Percentiles rank a stretch among this genome's conserved stretches.
Conservation (phyloP, 2,329 filamentous ascomycete species). For the Nigrospora osmanthi region DNA sequence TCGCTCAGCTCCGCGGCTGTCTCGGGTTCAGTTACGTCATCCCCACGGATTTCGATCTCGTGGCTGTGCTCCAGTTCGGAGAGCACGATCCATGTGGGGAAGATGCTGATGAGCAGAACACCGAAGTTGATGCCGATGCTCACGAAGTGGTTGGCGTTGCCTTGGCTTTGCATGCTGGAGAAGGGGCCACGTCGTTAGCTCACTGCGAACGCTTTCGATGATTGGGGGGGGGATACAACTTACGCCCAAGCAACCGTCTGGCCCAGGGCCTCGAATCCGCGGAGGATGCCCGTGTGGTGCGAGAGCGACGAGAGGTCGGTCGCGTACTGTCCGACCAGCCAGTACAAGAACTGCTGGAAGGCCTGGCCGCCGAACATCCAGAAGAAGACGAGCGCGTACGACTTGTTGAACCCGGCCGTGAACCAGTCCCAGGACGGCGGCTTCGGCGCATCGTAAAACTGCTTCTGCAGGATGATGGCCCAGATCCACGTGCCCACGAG, state of each 20-base stretch:
- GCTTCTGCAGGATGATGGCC: conserved; percentile 20
- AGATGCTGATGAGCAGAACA: conserved; percentile 16
- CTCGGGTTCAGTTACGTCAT: no score
- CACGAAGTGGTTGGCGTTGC: conserved; percentile 21
- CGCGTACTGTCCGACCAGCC: conserved; percentile 22
- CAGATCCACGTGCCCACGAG: conserved; percentile 23
- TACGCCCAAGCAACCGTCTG: conserved; percentile 23
- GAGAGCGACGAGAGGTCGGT: conserved; percentile 20
- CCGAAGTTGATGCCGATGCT: conserved; percentile 23
- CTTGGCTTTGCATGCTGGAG: conserved; percentile 20
- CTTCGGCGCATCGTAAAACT: conserved; percentile 16
- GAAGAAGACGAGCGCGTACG: conserved; percentile 19
- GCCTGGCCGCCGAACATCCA: conserved; percentile 21
- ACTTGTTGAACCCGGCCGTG: conserved; percentile 15
- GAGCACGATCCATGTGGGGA: conserved; percentile 21
- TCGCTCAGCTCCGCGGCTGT: no score
- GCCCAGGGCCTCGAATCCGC: conserved; percentile 21
- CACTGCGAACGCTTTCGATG: neutral
- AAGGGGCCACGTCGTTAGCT: neutral
- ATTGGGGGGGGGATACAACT: conserved; percentile 2
- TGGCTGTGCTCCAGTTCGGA: conserved; percentile 20
- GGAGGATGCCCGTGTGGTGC: conserved; percentile 20
- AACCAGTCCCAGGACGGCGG: conserved; percentile 23
- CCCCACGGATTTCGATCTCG: conserved; percentile 9
- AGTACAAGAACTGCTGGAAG: conserved; percentile 23